Base-by-base conservation (phyloP, 179 eudicot genomes). In the Gypsophila paniculata region DNA sequence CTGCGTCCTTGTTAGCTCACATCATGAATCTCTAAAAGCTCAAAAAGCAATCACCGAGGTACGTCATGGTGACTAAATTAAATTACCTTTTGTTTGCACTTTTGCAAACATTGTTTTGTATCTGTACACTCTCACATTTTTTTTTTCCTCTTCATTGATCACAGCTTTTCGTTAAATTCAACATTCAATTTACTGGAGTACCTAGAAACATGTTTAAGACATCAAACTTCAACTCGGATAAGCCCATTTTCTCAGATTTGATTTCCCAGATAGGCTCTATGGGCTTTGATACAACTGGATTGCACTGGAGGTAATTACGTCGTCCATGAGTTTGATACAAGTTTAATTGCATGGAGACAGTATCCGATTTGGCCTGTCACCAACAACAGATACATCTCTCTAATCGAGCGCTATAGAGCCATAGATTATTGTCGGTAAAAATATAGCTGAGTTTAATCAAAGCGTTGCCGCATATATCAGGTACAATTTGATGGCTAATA, bases 11-110 rank as follows among this genome's bases (percentile, higher is more conserved):
- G 74, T 77, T 82, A 95, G 99, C 84, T 90, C 98, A 42, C 99
- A 92, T 82, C 94, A 95, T 72, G 99, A 92, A 82, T 83, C 99
- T 62, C 76, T 87, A 70, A 95, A 95, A 87, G 85, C 96, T 85
- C 99, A 95, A 81, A 95, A 95, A 80, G 93, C 98, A 51, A 87
- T 95, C 81, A 95, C 85, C 73, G 99, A 92, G 99, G 99, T 95
- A 82, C 70, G 19, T 46, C 69, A 19, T 67, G 62, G 42, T 4
- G 18, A 26, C 51, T 72, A 48, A 70, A 53, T 55, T 72, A 48
- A 70, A 53, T 55, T 54, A 52, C 61, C 44, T 72, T 68, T 13
- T 39, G 57, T 15, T 4, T 61, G 21, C 58, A 57, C 51, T 19
- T 48, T 46, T 22, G 49, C 22, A 12, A 29, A 42, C 36, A 19